Conservation (phyloP, 106 monocot species). For the Apostasia ramifera region DNA sequence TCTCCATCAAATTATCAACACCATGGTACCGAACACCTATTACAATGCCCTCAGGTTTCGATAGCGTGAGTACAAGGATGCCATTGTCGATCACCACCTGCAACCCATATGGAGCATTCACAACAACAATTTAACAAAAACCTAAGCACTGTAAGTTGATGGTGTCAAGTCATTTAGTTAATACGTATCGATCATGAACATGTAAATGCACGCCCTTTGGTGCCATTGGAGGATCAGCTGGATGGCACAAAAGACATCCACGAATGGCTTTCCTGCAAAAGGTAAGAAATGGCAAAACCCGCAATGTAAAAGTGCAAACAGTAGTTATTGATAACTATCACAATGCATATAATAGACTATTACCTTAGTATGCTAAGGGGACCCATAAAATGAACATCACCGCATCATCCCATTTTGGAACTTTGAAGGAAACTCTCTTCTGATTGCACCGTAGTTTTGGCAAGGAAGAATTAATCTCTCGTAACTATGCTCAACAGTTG, state of each 20-base stretch:
- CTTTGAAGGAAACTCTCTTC: background rate
- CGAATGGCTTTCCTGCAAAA: constrained; percentile 2
- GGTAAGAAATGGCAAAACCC: background rate
- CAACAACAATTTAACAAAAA: too few species aligned
- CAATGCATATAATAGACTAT: constrained; percentile 1
- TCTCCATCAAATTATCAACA: constrained; percentile 59
- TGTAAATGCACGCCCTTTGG: constrained; percentile 5
- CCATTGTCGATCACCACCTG: constrained; percentile 67
- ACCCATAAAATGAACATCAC: background rate
- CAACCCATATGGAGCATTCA: background rate
- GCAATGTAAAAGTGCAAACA: background rate
- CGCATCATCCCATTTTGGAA: background rate
- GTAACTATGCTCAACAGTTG: background rate
- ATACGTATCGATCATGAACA: constrained; percentile 4
- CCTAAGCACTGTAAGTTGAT: too few species aligned
- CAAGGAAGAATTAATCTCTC: background rate
- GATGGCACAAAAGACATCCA: background rate
- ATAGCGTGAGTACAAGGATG: constrained; percentile 47
- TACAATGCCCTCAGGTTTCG: constrained; percentile 54
- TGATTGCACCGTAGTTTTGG: background rate
- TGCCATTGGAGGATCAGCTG: background rate
- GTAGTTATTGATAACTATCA: background rate
- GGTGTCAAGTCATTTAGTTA: too few species aligned
- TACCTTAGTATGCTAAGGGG: constrained; percentile 3
- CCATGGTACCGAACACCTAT: constrained; percentile 51